These are phyloP conservation scores for Candida parachauliodes DNA, from an alignment of 805 yeast species.

Conservation along the genomic window DNA sequence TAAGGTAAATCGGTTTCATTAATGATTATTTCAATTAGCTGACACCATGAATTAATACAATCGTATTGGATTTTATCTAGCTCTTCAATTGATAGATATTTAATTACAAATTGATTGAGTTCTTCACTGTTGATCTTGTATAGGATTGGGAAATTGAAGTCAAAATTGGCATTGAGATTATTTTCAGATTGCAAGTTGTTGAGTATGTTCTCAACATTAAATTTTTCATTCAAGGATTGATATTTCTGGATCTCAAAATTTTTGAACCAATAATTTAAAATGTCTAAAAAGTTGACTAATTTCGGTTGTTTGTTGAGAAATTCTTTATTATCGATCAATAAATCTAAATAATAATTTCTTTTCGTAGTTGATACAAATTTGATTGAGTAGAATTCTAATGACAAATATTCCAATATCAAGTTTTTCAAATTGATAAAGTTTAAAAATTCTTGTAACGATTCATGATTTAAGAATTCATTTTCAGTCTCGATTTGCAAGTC, in stretches of 20 bases:
- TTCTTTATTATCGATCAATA: slow-evolving; percentile 49
- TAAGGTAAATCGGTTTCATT: slow-evolving; percentile 44
- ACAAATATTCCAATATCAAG: slow-evolving; percentile 57
- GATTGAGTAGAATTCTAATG: slow-evolving; percentile 68
- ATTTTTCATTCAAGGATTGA: slow-evolving; percentile 23
- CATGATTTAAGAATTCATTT: slow-evolving; percentile 33
- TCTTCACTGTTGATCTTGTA: slow-evolving; percentile 17
- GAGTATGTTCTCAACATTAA: slow-evolving; percentile 32
- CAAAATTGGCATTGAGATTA: slow-evolving; percentile 15
- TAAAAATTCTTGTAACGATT: slow-evolving; percentile 50
- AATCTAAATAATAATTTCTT: slow-evolving; percentile 48
- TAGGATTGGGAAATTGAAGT: slow-evolving; percentile 41
- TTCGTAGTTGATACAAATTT: slow-evolving; percentile 51
- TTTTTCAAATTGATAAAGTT: slow-evolving; percentile 62
- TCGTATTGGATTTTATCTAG: slow-evolving; percentile 53
- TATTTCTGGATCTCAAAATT: slow-evolving; percentile 42
- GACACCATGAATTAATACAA: slow-evolving; percentile 80
- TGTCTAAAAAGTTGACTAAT: slow-evolving; percentile 66
- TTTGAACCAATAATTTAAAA: slow-evolving; percentile 53
- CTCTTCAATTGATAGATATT: slow-evolving; percentile 43
- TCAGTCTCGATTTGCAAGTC: slow-evolving; percentile 25
- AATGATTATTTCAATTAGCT: slow-evolving; percentile 68
- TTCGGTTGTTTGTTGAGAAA: slow-evolving; percentile 61
- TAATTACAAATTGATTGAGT: slow-evolving; percentile 39
- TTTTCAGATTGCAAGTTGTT: slow-evolving; percentile 19